Evolutionary conservation across 345 rosid genomes (phyloP).

Genomic region (Theobroma cacao): DNA sequence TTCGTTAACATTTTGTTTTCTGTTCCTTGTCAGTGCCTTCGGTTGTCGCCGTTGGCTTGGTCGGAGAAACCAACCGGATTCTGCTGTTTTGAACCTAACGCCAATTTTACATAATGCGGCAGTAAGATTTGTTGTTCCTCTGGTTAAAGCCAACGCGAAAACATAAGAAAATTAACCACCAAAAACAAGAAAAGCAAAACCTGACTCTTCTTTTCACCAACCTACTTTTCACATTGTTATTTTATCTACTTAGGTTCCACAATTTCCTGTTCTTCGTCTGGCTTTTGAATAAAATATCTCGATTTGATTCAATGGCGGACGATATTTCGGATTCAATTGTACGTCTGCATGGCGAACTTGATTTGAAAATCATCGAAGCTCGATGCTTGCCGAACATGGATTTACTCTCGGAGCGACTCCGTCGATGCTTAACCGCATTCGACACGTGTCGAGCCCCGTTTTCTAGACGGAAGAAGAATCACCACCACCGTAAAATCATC

Average conservation of each 20-base stretch:
- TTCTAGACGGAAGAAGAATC: constrained; percentile 1
- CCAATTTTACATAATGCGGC: not conserved
- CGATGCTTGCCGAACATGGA: constrained; percentile 85
- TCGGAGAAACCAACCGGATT: constrained; percentile 24
- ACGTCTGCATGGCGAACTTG: constrained; percentile 77
- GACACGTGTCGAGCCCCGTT: constrained; percentile 36
- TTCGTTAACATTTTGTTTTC: not conserved
- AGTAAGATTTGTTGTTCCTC: constrained; percentile 18
- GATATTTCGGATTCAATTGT: constrained; percentile 16
- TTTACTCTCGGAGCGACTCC: constrained; percentile 54
- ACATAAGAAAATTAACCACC: not conserved
- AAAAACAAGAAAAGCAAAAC: not conserved
- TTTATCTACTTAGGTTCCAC: too few species aligned
- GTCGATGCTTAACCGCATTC: constrained; percentile 45
- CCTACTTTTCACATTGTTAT: too few species aligned
- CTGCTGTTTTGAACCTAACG: not conserved
- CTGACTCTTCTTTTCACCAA: not conserved
- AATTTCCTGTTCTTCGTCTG: not conserved
- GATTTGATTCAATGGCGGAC: constrained; percentile 35
- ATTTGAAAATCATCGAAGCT: constrained; percentile 66
- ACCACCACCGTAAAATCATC: constrained; percentile 40
- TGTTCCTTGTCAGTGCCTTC: constrained; percentile 17
- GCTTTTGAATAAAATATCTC: not conserved
- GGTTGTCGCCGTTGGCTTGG: constrained; percentile 33
- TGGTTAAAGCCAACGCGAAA: constrained; percentile 20